Percentiles rank a stretch among this genome's conserved stretches.
Evolutionary conservation across 305 asterid genomes (phyloP).

Genomic region (Plantago rigida): DNA sequence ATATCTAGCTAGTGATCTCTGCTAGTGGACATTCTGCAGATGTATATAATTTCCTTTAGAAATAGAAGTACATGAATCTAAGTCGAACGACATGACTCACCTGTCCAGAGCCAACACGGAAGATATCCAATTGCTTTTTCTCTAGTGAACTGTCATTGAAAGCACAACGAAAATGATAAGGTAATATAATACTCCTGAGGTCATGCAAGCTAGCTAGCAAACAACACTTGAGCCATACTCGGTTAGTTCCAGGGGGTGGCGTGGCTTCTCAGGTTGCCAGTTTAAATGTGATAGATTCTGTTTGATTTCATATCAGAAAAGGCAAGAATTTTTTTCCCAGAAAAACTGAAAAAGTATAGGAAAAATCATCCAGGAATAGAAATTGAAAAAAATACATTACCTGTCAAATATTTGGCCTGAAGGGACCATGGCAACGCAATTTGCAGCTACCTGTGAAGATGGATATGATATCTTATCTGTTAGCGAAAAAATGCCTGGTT

Average conservation of each 20-base stretch:
- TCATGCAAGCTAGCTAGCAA: neutral
- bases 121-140: slow-evolving; percentile 70
- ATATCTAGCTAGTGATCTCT: no score
- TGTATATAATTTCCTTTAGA: no score
- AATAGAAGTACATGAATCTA: no score
- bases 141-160: slow-evolving; percentile 68
- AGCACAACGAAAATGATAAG: slow-evolving; percentile 6
- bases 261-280: no score
- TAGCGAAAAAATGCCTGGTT: neutral
- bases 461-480: neutral
- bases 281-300: no score
- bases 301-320: no score
- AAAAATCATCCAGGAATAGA: neutral
- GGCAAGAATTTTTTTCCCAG: neutral
- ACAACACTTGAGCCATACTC: no score
- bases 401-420: slow-evolving; percentile 96
- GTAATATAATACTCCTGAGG: slow-evolving; percentile 4
- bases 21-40: no score
- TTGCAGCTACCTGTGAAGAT: slow-evolving; percentile 75
- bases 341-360: neutral
- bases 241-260: no score
- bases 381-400: slow-evolving; percentile 27
- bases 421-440: slow-evolving; percentile 93
- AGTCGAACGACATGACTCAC: slow-evolving; percentile 32
- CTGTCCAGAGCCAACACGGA: slow-evolving; percentile 91